Percentiles rank a stretch among this genome's conserved stretches.
phyloP scores from a whole-genome alignment of 2,329 filamentous ascomycete genomes.

The Fonsecaea pedrosoi region DNA sequence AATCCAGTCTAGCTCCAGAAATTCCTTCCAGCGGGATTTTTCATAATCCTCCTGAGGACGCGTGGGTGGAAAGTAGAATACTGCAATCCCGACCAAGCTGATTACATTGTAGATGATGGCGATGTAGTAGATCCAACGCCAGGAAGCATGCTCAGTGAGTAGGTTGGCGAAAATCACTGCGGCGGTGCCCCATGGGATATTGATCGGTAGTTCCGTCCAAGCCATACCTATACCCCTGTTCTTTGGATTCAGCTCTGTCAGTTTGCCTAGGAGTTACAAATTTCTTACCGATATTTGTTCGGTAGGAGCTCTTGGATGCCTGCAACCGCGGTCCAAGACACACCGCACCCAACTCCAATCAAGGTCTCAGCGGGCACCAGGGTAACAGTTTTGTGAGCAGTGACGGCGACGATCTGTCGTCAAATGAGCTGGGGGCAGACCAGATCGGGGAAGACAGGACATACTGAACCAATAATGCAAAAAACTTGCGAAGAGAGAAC shows the following conservation, averaged over 20 bases:
- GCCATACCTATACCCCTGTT: slow-evolving; percentile 39
- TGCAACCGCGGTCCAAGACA: slow-evolving; percentile 47
- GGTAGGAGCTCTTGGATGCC: slow-evolving; percentile 48
- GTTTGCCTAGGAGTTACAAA: background rate
- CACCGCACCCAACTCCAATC: slow-evolving; percentile 47
- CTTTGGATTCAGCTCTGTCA: slow-evolving; percentile 24
- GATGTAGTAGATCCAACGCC: slow-evolving; percentile 58
- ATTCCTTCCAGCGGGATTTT: slow-evolving; percentile 45
- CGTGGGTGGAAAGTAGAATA: slow-evolving; percentile 59
- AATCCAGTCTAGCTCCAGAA: slow-evolving; percentile 55
- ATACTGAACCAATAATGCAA: slow-evolving; percentile 45
- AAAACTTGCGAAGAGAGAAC: slow-evolving; percentile 26
- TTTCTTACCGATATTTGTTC: slow-evolving; percentile 45
- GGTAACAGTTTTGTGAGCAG: slow-evolving; percentile 45
- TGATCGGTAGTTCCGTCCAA: slow-evolving; percentile 45
- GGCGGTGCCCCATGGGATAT: slow-evolving; percentile 44
- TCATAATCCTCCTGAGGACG: slow-evolving; percentile 49
- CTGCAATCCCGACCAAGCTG: slow-evolving; percentile 45
- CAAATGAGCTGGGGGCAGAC: background rate
- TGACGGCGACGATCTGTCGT: slow-evolving; percentile 45
- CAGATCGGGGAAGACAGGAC: slow-evolving; percentile 37
- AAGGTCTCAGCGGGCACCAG: slow-evolving; percentile 47
- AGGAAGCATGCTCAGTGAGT: slow-evolving; percentile 53
- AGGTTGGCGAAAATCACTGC: slow-evolving; percentile 52
- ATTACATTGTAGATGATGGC: slow-evolving; percentile 11